Evolutionary conservation across 768 basidiomycete species (phyloP), one percentile per base, ranked within the genome.

Genomic region (Hortiboletus campestris): DNA sequence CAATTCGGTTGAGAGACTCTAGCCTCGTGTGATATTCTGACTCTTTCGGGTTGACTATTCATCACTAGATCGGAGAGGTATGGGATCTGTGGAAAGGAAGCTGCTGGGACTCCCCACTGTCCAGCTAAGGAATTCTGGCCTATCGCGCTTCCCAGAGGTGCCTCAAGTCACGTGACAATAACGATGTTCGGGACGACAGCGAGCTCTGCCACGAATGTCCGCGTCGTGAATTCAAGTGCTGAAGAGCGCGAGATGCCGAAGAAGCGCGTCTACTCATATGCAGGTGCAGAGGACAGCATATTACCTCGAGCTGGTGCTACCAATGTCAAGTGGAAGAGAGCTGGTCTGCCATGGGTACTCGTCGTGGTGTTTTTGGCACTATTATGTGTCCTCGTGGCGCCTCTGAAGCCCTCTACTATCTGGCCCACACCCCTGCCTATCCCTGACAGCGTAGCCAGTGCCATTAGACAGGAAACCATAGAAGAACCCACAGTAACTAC

Each of bases 391-490:
- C 41, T 69, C 19, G 25, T 58, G 7, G 65, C 34, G 20, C 56
- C 60, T 52, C 12, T 56, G 20, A 61, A 22, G 13, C 42, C 25
- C 16, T 59, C 46, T 8, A 40, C 19, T 12, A 1, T 50, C 28
- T 55, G 51, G 58, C 16, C 41, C n/a, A 19, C 39, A 28, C 32
- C 16, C 16, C 39, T 46, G 17, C 14, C 38, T 57, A 65, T 71
- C 85, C 32, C 43, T 19, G 42, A n/a, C 43, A 10, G 17, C 17
- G 16, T 49, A 19, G 29, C n/a, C 10, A 35, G 28, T 39, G 2
- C 34, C 16, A 42, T 43, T 12, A 34, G 32, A 47, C 36, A 32
- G 17, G 51, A 31, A 53, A 20, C 16, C 6, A 4, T 39, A 43
- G 58, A 53, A 39, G 47, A 52, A 13, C 45, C 52, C 32, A 35